Conservation (phyloP, 2,329 filamentous ascomycete genomes). For the Nemania diffusa region DNA sequence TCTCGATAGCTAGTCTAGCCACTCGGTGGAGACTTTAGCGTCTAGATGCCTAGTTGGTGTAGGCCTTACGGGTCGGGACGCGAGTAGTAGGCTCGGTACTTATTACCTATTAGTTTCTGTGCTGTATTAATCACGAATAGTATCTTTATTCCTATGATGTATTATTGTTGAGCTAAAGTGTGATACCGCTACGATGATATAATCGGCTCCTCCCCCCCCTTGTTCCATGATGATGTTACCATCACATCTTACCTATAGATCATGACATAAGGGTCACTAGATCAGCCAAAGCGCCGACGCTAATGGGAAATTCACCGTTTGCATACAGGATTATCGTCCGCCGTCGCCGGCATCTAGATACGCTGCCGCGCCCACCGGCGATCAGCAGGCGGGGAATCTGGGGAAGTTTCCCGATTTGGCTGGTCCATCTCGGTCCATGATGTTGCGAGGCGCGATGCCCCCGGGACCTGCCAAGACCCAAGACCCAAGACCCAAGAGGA, state of each 20-base stretch:
- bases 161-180: background rate
- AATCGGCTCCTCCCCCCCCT: background rate
- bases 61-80: background rate
- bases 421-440: conserved; percentile 24
- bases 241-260: background rate
- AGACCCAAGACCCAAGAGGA: too few species aligned
- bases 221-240: background rate
- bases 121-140: conserved; percentile 5
- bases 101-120: background rate
- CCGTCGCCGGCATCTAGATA: background rate
- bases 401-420: conserved; percentile 20
- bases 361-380: background rate
- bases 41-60: background rate
- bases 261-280: background rate
- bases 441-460: conserved; percentile 18
- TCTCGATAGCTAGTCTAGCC: background rate
- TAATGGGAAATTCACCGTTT: background rate
- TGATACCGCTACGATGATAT: background rate
- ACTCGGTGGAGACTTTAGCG: too few species aligned
- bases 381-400: conserved; percentile 1
- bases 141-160: background rate
- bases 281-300: background rate
- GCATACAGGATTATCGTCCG: background rate
- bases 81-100: background rate
- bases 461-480: conserved; percentile 12